phyloP scores from a whole-genome alignment of 345 rosid genomes.

The Kernera saxatilis region DNA sequence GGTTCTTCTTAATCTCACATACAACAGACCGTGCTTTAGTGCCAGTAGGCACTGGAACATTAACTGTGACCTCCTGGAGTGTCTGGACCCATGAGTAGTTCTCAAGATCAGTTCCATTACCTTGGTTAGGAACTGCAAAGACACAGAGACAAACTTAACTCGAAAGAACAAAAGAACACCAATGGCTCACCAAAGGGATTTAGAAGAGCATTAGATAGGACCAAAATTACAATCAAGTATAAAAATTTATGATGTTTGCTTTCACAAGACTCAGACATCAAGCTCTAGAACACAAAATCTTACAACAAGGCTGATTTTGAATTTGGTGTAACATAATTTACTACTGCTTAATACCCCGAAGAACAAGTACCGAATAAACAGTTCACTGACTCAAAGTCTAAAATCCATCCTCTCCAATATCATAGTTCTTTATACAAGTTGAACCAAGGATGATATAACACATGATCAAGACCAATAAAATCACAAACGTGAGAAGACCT shows the following conservation, averaged over 20 bases:
- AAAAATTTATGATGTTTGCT: not conserved
- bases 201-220: no score
- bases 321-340: no score
- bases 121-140: conserved; percentile 74
- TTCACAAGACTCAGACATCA: not conserved
- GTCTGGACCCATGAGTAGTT: conserved; percentile 92
- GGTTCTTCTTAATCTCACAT: conserved; percentile 86
- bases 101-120: conserved; percentile 89
- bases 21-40: conserved; percentile 68
- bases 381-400: not conserved
- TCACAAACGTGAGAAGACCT: not conserved
- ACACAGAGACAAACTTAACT: not conserved
- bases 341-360: not conserved
- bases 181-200: not conserved
- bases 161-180: not conserved
- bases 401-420: not conserved
- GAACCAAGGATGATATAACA: not conserved
- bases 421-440: not conserved
- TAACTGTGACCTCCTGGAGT: conserved; percentile 79
- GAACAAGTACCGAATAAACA: not conserved
- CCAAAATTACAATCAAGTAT: not conserved
- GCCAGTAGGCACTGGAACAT: conserved; percentile 75
- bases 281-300: not conserved
- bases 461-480: not conserved
- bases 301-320: not conserved